Base-by-base conservation (phyloP, 139 green algal genomes). In the Micractinium sp. region DNA sequence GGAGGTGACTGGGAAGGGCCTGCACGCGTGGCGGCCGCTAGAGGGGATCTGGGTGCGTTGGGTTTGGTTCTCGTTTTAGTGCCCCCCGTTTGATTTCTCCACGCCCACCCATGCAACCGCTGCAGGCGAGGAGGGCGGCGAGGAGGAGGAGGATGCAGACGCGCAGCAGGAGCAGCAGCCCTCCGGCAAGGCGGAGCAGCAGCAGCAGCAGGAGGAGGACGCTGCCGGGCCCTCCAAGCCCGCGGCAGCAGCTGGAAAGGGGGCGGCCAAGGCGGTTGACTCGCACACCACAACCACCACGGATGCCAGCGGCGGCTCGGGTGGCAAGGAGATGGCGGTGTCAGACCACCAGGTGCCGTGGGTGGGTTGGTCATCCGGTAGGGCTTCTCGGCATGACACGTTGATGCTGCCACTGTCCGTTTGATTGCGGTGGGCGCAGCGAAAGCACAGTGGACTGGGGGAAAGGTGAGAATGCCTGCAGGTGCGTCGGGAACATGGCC, bases 111-210 rank as follows among this genome's bases (percentile, higher is more conserved):
- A 27, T 81, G 0, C 12, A 14, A 14, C 74, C 19, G 13, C 16
- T 36, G 78, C 78, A 84, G 78, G 23, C 80, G 80, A 87, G 23
- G 71, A 56, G 47, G 47, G 47, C 47, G 88, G 36, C 39, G 88
- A 93, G 81, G 89, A 35, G 3, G 84, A 63, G 69, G 63, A 88
- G 84, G 85, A 81, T 33, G 89, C 87, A 31, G 82, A 82, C 1
- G 79, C 39, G 38, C 36, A 82, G 35, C 73, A 76, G n/a, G 38
- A 90, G 79, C 47, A 90, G 47, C 85, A 89, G 83, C 75, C 20
- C 38, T 85, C 79, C 2, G 92, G 78, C n/a, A 74, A 73, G n/a
- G 14, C 20, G 33, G 29, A 35, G 84, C 85, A 82, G 71, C 20
- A 71, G 85, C 41, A 73, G 90, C 82, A 81, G 85, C 61, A 47